Evolutionary conservation across 2,329 filamentous ascomycete species (phyloP).

Genomic region (Aspergillus sp.): DNA sequence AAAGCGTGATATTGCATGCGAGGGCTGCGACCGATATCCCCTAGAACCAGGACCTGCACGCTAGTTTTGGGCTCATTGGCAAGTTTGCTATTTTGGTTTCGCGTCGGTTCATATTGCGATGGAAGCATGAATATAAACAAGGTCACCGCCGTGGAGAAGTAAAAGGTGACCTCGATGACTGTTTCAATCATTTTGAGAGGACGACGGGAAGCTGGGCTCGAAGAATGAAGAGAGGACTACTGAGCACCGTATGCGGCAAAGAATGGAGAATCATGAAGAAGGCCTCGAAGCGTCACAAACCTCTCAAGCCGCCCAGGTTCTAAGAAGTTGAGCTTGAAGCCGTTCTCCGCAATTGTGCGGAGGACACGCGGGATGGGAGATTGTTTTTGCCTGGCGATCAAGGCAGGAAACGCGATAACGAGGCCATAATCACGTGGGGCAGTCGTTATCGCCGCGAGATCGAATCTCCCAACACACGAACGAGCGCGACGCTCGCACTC

Average conservation of each 20-base stretch:
- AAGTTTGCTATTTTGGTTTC: slow-evolving; percentile 30
- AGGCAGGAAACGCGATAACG: neutral
- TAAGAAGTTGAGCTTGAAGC: neutral
- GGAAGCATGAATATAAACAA: slow-evolving; percentile 58
- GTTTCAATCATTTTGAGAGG: slow-evolving; percentile 38
- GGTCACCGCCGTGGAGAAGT: slow-evolving; percentile 54
- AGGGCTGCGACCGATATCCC: slow-evolving; percentile 92
- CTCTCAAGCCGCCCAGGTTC: neutral
- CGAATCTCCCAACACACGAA: neutral
- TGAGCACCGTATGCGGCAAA: neutral
- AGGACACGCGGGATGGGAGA: slow-evolving; percentile 1
- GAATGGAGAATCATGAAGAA: neutral
- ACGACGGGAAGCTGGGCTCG: neutral
- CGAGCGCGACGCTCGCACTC: neutral
- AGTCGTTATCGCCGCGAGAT: slow-evolving; percentile 19
- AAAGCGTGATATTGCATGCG: slow-evolving; percentile 98
- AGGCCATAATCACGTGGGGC: neutral
- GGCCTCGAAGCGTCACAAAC: neutral
- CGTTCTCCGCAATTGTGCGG: neutral
- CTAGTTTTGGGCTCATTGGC: slow-evolving; percentile 46
- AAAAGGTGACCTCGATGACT: slow-evolving; percentile 43
- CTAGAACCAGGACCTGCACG: slow-evolving; percentile 86
- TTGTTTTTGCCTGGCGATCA: neutral
- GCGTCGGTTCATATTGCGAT: slow-evolving; percentile 53
- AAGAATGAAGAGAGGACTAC: neutral